Evolutionary conservation across 257 asterid genomes (phyloP), one percentile per base, ranked within the genome.

Genomic region (Solanum chilense): DNA sequence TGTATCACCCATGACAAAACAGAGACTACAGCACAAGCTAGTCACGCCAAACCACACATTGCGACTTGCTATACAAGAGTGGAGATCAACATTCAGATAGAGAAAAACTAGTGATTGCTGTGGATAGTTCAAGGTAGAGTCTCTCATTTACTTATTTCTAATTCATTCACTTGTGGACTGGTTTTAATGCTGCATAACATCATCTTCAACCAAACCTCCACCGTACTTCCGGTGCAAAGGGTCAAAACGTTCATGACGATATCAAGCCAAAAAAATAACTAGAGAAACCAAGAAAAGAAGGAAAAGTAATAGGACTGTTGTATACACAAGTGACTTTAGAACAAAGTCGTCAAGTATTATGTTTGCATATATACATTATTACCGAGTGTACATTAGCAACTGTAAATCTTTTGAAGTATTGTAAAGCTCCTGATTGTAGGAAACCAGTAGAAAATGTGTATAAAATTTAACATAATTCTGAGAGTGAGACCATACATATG

Each of bases 1-100:
- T 29, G 89, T 93, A 25, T 96, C 99, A 10, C 98, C 98, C 4
- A 95, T 96, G 62, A 93, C 99, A 68, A 94, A 89, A 80, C 93
- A 89, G 74, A 90, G 71, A 58, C 83, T 96, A 74, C 91, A 85
- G 76, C 90, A 91, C 90, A 92, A 93, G 88, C 86, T 87, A 88
- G 93, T 96, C 39, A 94, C 88, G 5, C 98, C 99, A 23, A 95
- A 96, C 88, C 95, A 88, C 82, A 89, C 80, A 84, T 91, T 95
- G 82, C 93, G 86, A 56, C 90, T 93, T 42, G 98, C 98, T 88
- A 96, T 96, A 89, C 91, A 91, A 60, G 95, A 95, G 74, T 93
- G 98, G 99, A 91, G 89, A 89, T 86, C 87, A 78, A 78, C 68
- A 85, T 80, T 80, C 44, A 29, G 85, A 39, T 74, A 74, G 31